These are phyloP conservation scores for Caryopteris hybrid DNA, from an alignment of 305 asterid genomes.

Conservation along the genomic window DNA sequence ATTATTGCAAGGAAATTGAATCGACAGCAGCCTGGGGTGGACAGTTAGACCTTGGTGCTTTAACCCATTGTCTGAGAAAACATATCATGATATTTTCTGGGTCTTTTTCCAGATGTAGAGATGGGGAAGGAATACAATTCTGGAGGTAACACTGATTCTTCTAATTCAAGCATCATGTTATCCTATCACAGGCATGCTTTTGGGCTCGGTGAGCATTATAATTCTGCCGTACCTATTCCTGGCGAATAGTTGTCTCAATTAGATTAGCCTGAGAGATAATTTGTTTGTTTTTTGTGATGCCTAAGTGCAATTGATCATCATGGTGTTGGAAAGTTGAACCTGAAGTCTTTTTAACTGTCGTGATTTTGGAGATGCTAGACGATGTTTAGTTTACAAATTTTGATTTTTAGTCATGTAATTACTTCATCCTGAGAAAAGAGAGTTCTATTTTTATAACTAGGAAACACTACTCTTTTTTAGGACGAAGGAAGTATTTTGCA, in stretches of 20 bases:
- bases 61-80: constrained; percentile 83
- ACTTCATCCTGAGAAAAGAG: too few species aligned
- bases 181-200: constrained; percentile 76
- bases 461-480: background rate
- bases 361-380: background rate
- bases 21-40: constrained; percentile 98
- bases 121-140: constrained; percentile 92
- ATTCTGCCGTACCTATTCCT: constrained; percentile 52
- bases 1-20: constrained; percentile 75
- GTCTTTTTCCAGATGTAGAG: constrained; percentile 93
- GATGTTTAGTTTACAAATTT: background rate
- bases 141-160: constrained; percentile 18
- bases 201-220: constrained; percentile 90
- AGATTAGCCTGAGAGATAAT: background rate
- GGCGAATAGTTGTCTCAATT: constrained; percentile 15
- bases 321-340: background rate
- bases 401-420: too few species aligned
- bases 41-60: constrained; percentile 88
- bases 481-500: background rate
- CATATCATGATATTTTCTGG: constrained; percentile 74
- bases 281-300: background rate
- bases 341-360: background rate
- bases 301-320: background rate
- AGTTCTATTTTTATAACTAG: too few species aligned
- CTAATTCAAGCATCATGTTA: constrained; percentile 41